A percentile compares a stretch with the other conserved stretches of the same genome.
These are phyloP conservation scores for Penicillium dipodomyicola DNA, from an alignment of 495 filamentous ascomycete species.

Conservation along the genomic window DNA sequence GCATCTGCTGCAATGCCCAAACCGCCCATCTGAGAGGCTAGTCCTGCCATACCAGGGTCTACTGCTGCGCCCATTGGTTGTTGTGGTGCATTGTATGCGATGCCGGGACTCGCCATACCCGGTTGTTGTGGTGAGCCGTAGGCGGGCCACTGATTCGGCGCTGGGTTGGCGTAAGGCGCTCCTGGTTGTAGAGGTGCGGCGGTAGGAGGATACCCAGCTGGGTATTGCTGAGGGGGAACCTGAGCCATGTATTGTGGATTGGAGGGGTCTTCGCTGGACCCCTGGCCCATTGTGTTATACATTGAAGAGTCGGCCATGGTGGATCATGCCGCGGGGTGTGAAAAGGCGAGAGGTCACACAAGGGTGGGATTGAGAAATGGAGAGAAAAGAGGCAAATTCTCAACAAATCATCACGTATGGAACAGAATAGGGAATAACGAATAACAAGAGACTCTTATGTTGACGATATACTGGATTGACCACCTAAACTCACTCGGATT, in stretches of 20 bases:
- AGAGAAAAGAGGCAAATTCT: conserved; percentile 5
- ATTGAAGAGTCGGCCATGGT: conserved; percentile 73
- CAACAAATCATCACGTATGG: conserved; percentile 18
- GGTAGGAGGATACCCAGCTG: conserved; percentile 41
- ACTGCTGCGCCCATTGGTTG: conserved; percentile 31
- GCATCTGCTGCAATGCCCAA: conserved; percentile 70
- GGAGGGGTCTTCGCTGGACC: conserved; percentile 60
- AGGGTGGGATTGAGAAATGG: conserved; percentile 1
- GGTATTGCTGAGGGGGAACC: conserved; percentile 44
- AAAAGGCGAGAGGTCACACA: conserved; percentile 7
- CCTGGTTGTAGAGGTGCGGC: conserved; percentile 62
- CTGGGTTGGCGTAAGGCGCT: conserved; percentile 41
- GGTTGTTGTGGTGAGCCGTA: conserved; percentile 44
- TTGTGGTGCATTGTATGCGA: conserved; percentile 36
- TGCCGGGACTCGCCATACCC: conserved; percentile 26
- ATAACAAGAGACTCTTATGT: conserved; percentile 18
- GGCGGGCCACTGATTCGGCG: conserved; percentile 41
- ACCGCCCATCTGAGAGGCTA: conserved; percentile 84
- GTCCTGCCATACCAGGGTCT: conserved; percentile 52
- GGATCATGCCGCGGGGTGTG: conserved; percentile 24
- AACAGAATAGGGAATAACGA: conserved; percentile 9
- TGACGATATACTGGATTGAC: conserved; percentile 37
- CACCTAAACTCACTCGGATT: conserved; percentile 40
- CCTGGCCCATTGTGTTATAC: conserved; percentile 69
- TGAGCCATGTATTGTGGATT: conserved; percentile 54